Base-by-base conservation (phyloP, 1,284 basidiomycete genomes). In the Cutaneotrichosporon spelunceum region DNA sequence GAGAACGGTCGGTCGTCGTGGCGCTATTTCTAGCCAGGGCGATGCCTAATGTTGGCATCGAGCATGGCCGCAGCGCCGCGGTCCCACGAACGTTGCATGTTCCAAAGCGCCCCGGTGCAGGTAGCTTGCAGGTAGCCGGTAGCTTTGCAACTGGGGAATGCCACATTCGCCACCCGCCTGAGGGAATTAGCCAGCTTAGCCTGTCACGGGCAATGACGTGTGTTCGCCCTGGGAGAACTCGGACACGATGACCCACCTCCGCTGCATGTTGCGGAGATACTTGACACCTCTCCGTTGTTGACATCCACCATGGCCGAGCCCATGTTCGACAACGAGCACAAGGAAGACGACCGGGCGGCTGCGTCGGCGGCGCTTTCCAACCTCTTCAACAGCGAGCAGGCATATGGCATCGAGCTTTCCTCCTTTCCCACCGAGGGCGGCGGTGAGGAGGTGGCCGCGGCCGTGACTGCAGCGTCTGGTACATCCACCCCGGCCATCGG, bases 341-440 rank as follows among this genome's bases (percentile, higher is more conserved):
- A 53, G 23, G 33, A 53, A 14, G 52, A 53, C 23, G 52, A 39
- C 39, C 16, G 53, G 3, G 62, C 53, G 14, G 57, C 48, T 14
- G 60, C 64, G 14, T 58, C 48, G n/a, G 64, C 64, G 0, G 64
- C 64, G 0, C 61, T 66, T 49, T 59, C 48, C 13, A 66, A 53
- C 4, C 59, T 66, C 44, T 66, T 66, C 47, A 50, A 57, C 29
- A 33, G 21, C 7, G 26, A 55, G 2, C 56, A 58, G 56, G 57
- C 44, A 4, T 65, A 62, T 30, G 33, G 33, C 16, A 53, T 64
- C 47, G 62, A 64, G 30, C 52, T 66, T 11, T 27, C 53, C 30
- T 52, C 61, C 9, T 59, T 62, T 44, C 60, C 64, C 0, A 30
- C 7, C 14, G 36, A 21, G 4, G 27, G 13, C 26, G 49, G n/a